Evolutionary conservation across 495 filamentous ascomycete species (phyloP), one percentile per base, ranked within the genome.

Genomic region (Cryomyces minteri): DNA sequence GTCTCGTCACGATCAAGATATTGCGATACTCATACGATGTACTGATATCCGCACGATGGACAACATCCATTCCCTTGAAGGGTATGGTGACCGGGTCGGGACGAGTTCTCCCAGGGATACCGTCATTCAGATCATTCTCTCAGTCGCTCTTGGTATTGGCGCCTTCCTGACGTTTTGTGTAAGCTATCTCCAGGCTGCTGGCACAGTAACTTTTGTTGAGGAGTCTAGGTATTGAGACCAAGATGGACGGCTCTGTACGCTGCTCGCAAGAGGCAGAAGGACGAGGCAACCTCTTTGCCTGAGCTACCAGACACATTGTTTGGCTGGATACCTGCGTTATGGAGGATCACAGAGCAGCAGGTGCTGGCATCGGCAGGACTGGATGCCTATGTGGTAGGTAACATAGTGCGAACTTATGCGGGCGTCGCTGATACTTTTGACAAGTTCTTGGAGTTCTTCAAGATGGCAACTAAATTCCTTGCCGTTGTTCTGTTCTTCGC

Each of bases 181-280:
- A 66, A 43, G 70, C 58, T 14, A 31, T 41, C 31, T 40, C 31
- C 18, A 25, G 18, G 18, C 18, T 25, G 18, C 18, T 25, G 18
- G 18, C 18, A 25, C 18, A 25, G 18, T 25, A 1, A 25, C 18
- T 25, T 25, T 25, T 25, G 18, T 25, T 25, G 18, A 25, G 18
- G 18, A 25, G 18, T 25, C 12, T 56, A 77, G 79, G 61, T 85
- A 40, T 69, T 99, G 40, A 77, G 92, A 44, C 85, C 88, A 48
- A 77, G 86, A 72, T 99, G 92, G 92, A 79, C 82, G 41, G 74
- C 77, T 30, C 73, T 99, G 10, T 99, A 96, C 60, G 86, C 88
- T 25, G 88, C 92, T 11, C 76, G 92, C 45, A 86, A 81, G 58
- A 71, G 77, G 53, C 76, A 77, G 52, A 66, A 69, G 51, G 63